These are phyloP conservation scores for Spatholobus suberectus DNA, from an alignment of 306 rosid species.

Conservation along the genomic window DNA sequence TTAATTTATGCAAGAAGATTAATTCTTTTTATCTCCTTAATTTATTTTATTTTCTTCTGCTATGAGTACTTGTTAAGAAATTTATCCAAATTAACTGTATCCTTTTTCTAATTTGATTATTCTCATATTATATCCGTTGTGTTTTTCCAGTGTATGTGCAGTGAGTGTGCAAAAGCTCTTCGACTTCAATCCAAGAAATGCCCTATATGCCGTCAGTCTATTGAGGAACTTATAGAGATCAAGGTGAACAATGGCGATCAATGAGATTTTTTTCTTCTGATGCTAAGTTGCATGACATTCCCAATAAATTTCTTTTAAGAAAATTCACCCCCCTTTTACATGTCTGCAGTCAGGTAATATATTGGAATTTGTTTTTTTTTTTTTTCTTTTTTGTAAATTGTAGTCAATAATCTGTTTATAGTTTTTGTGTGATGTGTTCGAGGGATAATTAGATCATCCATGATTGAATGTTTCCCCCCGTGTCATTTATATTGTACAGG, in stretches of 20 bases:
- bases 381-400: slow-evolving; percentile 49
- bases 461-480: slow-evolving; percentile 26
- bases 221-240: slow-evolving; percentile 82
- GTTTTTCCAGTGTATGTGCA: slow-evolving; percentile 83
- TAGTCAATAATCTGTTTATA: slow-evolving; percentile 37
- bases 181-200: slow-evolving; percentile 80
- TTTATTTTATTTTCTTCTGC: background rate
- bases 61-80: background rate
- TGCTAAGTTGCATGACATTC: slow-evolving; percentile 48
- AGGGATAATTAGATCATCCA: slow-evolving; percentile 31
- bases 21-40: background rate
- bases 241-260: slow-evolving; percentile 58
- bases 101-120: slow-evolving; percentile 21
- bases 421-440: slow-evolving; percentile 30
- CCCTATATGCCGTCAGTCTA: slow-evolving; percentile 92
- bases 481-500: slow-evolving; percentile 25
- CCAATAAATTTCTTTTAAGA: slow-evolving; percentile 41
- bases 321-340: background rate
- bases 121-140: slow-evolving; percentile 37
- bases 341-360: slow-evolving; percentile 40
- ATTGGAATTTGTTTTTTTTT: slow-evolving; percentile 11
- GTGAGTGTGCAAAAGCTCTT: slow-evolving; percentile 85
- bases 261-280: slow-evolving; percentile 44
- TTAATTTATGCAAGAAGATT: background rate
- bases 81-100: background rate